Conservation (phyloP, 2,329 filamentous ascomycete species). For the Fusarium guadeloupense region DNA sequence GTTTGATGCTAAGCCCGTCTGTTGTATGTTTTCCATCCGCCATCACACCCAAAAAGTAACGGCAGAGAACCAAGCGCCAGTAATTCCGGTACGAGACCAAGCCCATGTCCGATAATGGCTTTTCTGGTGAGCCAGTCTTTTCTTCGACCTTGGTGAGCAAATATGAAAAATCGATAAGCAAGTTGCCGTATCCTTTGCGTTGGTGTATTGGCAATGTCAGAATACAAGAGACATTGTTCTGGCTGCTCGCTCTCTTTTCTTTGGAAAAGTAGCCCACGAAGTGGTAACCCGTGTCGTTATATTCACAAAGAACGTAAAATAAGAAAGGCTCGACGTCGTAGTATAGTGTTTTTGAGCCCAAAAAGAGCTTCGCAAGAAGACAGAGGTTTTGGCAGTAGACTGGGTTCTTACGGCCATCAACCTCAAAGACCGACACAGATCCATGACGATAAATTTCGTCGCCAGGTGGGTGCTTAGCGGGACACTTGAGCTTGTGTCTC, state of each 20-base stretch:
- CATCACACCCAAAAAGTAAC: conserved; percentile 72
- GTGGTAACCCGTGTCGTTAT: conserved; percentile 90
- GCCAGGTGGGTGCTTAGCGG: conserved; percentile 94
- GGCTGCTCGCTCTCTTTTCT: conserved; percentile 92
- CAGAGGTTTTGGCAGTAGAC: conserved; percentile 99
- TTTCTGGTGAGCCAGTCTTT: conserved; percentile 95
- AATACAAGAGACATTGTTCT: conserved; percentile 98
- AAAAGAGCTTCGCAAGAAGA: conserved; percentile 92
- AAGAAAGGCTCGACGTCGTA: conserved; percentile 98
- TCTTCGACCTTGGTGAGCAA: conserved; percentile 91
- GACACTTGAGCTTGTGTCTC: conserved; percentile 97
- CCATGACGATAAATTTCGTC: conserved; percentile 97
- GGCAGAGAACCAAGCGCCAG: conserved; percentile 90
- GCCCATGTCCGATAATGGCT: conserved; percentile 97
- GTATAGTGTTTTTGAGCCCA: conserved; percentile 98
- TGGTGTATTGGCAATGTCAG: conserved; percentile 95
- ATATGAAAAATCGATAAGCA: conserved; percentile 98
- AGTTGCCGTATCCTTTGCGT: conserved; percentile 94
- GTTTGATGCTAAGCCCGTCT: conserved; percentile 66
- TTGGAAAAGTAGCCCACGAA: conserved; percentile 99
- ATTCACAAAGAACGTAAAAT: conserved; percentile 97
- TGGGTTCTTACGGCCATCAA: conserved; percentile 94
- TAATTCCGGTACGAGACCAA: conserved; percentile 97
- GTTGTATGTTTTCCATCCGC: conserved; percentile 46
- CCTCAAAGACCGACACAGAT: conserved; percentile 94